phyloP scores from a whole-genome alignment of 1,139 yeast genomes.

The Scheffersomyces parashehatae region DNA sequence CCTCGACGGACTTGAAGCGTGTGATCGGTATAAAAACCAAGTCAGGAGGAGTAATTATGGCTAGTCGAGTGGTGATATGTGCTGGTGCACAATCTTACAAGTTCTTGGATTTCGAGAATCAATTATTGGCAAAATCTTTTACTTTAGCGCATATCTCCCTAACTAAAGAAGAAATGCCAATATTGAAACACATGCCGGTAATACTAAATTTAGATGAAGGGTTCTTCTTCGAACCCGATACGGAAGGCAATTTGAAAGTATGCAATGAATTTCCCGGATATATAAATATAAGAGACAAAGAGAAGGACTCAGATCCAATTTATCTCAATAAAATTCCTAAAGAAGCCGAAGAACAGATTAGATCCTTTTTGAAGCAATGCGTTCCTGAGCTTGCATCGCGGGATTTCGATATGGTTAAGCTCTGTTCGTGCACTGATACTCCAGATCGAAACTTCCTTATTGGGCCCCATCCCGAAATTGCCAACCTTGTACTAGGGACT shows the following conservation, averaged over 20 bases:
- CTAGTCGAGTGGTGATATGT: slow-evolving; percentile 30
- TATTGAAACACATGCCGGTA: slow-evolving; percentile 37
- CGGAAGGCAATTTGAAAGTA: slow-evolving; percentile 18
- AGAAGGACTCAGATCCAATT: slow-evolving; percentile 36
- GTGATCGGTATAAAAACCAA: slow-evolving; percentile 16
- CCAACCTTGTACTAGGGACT: slow-evolving; percentile 34
- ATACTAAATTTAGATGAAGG: slow-evolving; percentile 47
- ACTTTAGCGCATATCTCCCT: slow-evolving; percentile 43
- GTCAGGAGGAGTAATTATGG: slow-evolving; percentile 19
- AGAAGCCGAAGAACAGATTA: slow-evolving; percentile 24
- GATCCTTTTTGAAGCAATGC: slow-evolving; percentile 21
- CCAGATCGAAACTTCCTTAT: slow-evolving; percentile 42
- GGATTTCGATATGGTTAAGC: slow-evolving; percentile 31
- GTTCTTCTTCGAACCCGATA: slow-evolving; percentile 44
- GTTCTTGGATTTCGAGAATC: slow-evolving; percentile 31
- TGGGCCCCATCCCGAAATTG: slow-evolving; percentile 34
- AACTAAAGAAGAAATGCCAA: slow-evolving; percentile 30
- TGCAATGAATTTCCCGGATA: slow-evolving; percentile 39
- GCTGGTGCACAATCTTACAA: slow-evolving; percentile 40
- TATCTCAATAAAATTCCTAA: slow-evolving; percentile 18
- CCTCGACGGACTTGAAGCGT: background rate
- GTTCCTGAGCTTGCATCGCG: slow-evolving; percentile 41
- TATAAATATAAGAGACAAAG: slow-evolving; percentile 20
- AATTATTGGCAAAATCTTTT: slow-evolving; percentile 35
- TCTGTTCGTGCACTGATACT: slow-evolving; percentile 52